Percentiles rank a stretch among this genome's conserved stretches.
Conservation (phyloP, 1,284 basidiomycete genomes). For the Blastosporella zonata region DNA sequence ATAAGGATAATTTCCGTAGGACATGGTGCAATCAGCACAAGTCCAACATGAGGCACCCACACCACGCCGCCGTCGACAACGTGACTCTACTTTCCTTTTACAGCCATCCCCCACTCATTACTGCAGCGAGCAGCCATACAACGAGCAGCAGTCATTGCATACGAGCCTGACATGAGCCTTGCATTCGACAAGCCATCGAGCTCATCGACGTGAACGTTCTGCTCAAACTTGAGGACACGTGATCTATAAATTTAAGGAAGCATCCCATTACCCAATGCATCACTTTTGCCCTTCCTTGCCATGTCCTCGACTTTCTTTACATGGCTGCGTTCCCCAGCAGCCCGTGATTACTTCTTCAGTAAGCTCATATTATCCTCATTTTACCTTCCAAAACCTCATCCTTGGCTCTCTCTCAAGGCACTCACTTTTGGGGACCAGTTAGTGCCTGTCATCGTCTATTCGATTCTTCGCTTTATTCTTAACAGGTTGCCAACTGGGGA, state of each 20-base stretch:
- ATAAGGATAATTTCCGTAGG: conserved; percentile 30
- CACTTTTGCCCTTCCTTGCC: conserved; percentile 1
- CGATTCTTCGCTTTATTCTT: conserved; percentile 20
- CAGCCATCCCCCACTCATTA: conserved; percentile 8
- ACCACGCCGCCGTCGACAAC: conserved; percentile 2
- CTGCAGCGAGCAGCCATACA: no score
- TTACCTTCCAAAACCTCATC: conserved; percentile 14
- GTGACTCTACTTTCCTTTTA: conserved; percentile 18
- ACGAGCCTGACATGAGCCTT: no score
- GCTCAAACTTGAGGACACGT: conserved; percentile 10
- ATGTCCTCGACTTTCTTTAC: conserved; percentile 82
- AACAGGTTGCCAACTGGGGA: conserved; percentile 94
- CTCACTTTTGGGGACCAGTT: conserved; percentile 95
- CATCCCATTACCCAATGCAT: not conserved
- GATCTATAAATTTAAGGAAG: conserved; percentile 8
- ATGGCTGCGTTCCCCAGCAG: conserved; percentile 88
- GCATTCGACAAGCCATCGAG: not conserved
- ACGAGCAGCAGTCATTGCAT: no score
- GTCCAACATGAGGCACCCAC: conserved; percentile 12
- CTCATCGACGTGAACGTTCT: not conserved
- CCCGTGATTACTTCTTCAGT: conserved; percentile 94
- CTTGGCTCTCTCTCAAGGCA: conserved; percentile 55
- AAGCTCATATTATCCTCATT: conserved; percentile 30
- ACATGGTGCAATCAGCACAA: conserved; percentile 22
- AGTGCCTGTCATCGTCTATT: conserved; percentile 33